Conservation (phyloP, 169 alveolate genomes). For the Plasmodium falciparum region DNA sequence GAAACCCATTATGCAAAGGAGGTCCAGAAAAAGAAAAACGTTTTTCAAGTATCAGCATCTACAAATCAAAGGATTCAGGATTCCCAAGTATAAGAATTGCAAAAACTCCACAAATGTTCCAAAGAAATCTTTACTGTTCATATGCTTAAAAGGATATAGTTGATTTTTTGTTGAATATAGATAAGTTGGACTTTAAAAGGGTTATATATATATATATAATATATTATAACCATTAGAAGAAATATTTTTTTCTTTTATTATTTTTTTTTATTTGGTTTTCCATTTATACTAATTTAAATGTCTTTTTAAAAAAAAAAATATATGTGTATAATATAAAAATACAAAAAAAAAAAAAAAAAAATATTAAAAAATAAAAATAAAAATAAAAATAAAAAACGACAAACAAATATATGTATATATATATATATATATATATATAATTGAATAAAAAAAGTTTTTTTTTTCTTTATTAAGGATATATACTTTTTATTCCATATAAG, state of each 20-base stretch:
- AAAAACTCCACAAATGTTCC: conserved; percentile 47
- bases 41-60: conserved; percentile 32
- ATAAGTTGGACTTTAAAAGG: not conserved
- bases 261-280: not conserved
- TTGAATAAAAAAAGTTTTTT: too few relatives aligned
- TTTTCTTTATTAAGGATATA: too few relatives aligned
- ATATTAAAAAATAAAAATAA: too few relatives aligned
- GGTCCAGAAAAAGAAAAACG: conserved; percentile 48
- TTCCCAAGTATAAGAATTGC: conserved; percentile 74
- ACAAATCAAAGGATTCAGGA: conserved; percentile 27
- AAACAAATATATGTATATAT: too few relatives aligned
- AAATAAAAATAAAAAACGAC: too few relatives aligned
- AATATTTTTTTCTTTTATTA: not conserved
- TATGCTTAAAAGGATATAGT: conserved; percentile 25
- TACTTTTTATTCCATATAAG: not conserved
- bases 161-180: not conserved
- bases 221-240: not conserved
- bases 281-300: too few relatives aligned
- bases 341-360: too few relatives aligned
- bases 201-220: not conserved
- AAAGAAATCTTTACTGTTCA: conserved; percentile 59
- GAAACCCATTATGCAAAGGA: conserved; percentile 17
- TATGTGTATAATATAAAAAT: too few relatives aligned
- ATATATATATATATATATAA: too few relatives aligned
- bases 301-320: too few relatives aligned